Evolutionary conservation across 2,329 filamentous ascomycete species (phyloP).

Genomic region (Exophiala lecanii-corni): DNA sequence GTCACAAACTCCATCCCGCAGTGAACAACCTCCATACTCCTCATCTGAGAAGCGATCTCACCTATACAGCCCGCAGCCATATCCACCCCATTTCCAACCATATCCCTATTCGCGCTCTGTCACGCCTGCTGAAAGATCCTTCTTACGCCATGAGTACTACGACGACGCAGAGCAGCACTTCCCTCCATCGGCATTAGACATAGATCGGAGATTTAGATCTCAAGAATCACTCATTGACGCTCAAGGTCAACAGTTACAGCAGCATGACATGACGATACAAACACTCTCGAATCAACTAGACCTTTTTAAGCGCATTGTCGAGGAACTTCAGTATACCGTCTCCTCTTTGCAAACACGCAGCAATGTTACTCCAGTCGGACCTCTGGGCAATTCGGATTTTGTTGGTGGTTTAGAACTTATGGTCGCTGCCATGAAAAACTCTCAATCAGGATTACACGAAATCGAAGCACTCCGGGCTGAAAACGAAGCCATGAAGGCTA

Average conservation of each 20-base stretch:
- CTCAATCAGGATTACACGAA: slow-evolving; percentile 12
- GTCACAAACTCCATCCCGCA: slow-evolving; percentile 11
- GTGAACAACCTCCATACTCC: too few relatives aligned
- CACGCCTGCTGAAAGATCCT: neutral
- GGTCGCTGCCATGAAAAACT: slow-evolving; percentile 9
- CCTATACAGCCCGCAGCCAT: too few relatives aligned
- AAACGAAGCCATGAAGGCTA: slow-evolving; percentile 22
- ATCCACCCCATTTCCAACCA: slow-evolving; percentile 2
- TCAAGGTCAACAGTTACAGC: slow-evolving; percentile 10
- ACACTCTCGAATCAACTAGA: slow-evolving; percentile 16
- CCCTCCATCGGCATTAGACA: too few relatives aligned
- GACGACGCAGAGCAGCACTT: neutral
- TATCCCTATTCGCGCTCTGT: slow-evolving; percentile 3
- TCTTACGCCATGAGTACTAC: neutral
- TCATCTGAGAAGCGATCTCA: too few relatives aligned
- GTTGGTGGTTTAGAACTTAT: slow-evolving; percentile 7
- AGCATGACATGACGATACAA: slow-evolving; percentile 19
- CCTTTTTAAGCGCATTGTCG: slow-evolving; percentile 12
- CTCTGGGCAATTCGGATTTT: slow-evolving; percentile 1
- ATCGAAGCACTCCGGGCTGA: slow-evolving; percentile 19
- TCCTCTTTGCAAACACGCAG: slow-evolving; percentile 12
- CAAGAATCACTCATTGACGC: slow-evolving; percentile 11
- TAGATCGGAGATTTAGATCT: neutral
- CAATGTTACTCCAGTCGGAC: neutral
- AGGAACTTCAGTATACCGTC: slow-evolving; percentile 18